These are phyloP conservation scores for Saturnispora kantuleensis DNA, from an alignment of 805 yeast species.

Conservation along the genomic window DNA sequence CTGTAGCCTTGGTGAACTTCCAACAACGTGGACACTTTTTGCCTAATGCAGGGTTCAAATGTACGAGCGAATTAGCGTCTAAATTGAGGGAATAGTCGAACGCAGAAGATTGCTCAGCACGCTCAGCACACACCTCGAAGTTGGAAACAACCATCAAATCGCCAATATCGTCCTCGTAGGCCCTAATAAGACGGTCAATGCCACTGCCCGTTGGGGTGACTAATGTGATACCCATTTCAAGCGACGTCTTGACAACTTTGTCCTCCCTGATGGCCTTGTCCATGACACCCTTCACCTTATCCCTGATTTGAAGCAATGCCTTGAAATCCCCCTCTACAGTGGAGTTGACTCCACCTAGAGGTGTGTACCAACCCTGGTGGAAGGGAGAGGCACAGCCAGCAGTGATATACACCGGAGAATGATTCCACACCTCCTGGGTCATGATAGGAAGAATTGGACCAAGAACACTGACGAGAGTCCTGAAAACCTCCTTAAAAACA, in stretches of 20 bases:
- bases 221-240: conserved; percentile 44
- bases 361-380: conserved; percentile 31
- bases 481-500: conserved; percentile 50
- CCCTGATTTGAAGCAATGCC: conserved; percentile 37
- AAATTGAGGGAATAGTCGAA: conserved; percentile 23
- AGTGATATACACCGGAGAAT: conserved; percentile 30
- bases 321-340: conserved; percentile 36
- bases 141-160: conserved; percentile 59
- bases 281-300: conserved; percentile 38
- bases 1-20: conserved; percentile 53
- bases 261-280: conserved; percentile 50
- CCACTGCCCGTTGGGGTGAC: conserved; percentile 18
- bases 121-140: conserved; percentile 29
- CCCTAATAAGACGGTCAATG: conserved; percentile 13
- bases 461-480: conserved; percentile 53
- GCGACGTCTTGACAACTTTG: conserved; percentile 41
- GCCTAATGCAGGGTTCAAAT: conserved; percentile 29
- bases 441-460: conserved; percentile 78
- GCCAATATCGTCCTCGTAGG: conserved; percentile 33
- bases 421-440: conserved; percentile 83
- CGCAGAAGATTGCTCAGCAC: conserved; percentile 13
- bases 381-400: conserved; percentile 34
- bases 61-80: conserved; percentile 24
- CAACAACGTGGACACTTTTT: conserved; percentile 91
- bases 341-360: conserved; percentile 19